These are phyloP conservation scores for Knoxia roxburghii DNA, from an alignment of 257 asterid species.

Conservation along the genomic window DNA sequence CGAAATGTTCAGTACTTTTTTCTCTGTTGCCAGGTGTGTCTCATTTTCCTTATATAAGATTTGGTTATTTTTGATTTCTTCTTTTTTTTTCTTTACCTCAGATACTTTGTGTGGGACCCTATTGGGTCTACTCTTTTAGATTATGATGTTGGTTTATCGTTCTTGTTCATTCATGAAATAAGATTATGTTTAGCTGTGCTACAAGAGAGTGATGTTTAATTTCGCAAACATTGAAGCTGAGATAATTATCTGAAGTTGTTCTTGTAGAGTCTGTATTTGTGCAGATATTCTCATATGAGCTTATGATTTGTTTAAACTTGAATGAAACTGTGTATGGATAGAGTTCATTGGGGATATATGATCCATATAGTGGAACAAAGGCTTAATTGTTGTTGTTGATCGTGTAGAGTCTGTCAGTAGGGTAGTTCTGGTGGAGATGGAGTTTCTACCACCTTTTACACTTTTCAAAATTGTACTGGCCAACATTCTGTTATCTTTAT, in stretches of 20 bases:
- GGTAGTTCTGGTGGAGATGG: too few species aligned
- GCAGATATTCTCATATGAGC: too few species aligned
- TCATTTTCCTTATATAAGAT: neutral
- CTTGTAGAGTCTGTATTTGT: neutral
- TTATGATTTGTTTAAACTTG: too few species aligned
- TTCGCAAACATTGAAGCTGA: neutral
- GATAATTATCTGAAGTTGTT: neutral
- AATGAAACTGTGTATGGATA: too few species aligned
- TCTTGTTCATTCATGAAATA: neutral
- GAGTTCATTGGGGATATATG: too few species aligned
- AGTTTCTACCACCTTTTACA: too few species aligned
- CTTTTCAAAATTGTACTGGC: neutral
- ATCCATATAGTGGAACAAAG: too few species aligned
- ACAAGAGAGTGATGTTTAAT: neutral
- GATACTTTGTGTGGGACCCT: neutral
- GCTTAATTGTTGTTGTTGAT: too few species aligned
- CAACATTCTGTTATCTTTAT: neutral
- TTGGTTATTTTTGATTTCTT: neutral
- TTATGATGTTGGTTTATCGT: neutral
- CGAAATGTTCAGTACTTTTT: slow-evolving; percentile 79
- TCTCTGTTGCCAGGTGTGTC: slow-evolving; percentile 71
- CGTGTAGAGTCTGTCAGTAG: too few species aligned
- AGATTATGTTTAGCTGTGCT: neutral
- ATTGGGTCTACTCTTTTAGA: neutral
- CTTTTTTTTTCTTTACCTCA: neutral